Base-by-base conservation (phyloP, 495 filamentous ascomycete genomes). In the Thermothielavioides terrestris region DNA sequence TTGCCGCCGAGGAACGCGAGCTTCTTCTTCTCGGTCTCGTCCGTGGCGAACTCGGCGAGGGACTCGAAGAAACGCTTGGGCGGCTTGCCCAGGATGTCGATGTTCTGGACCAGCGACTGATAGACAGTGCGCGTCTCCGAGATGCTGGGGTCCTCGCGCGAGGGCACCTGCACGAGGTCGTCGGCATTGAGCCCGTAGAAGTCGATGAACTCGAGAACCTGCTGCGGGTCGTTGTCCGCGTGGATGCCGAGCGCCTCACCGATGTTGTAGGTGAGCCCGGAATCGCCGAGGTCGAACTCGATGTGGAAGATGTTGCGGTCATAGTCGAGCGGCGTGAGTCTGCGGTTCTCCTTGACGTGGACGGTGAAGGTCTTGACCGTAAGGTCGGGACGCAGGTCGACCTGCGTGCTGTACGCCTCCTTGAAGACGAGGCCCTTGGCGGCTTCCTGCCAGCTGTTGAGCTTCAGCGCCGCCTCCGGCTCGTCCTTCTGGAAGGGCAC, bases 221-320 rank as follows among this genome's bases (percentile, higher is more conserved):
- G 80, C 42, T 72, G 64, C 15, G 80, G 72, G 63, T 97, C 83
- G 65, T 98, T 98, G 69, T 97, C 86, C 11, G 88, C 84, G 62
- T 98, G 92, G 50, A 98, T 88, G 55, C 92, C 92, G 9, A 98
- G 84, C n/a, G 92, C 92, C 68, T 98, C 94, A 45, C 92, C 92
- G 62, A 98, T 97, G 55, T 94, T 87, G 67, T 98, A 98, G 20
- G 77, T 92, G 50, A 98, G 81, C 37, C 89, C 89, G 30, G 89
- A 92, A 57, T 82, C 70, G 41, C 89, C 89, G 17, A 97, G 79
- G 64, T 96, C 92, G 62, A 98, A 98, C 68, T 98, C 92, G 56
- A 98, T 97, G 72, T 98, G 92, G 84, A 98, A 98, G 68, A 98
- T 96, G 74, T 98, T 97, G 27, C 92, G 87, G 65, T 95, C 91